Evolutionary conservation across 208 protist genomes (phyloP).

Genomic region (Crithidia brevicula): DNA sequence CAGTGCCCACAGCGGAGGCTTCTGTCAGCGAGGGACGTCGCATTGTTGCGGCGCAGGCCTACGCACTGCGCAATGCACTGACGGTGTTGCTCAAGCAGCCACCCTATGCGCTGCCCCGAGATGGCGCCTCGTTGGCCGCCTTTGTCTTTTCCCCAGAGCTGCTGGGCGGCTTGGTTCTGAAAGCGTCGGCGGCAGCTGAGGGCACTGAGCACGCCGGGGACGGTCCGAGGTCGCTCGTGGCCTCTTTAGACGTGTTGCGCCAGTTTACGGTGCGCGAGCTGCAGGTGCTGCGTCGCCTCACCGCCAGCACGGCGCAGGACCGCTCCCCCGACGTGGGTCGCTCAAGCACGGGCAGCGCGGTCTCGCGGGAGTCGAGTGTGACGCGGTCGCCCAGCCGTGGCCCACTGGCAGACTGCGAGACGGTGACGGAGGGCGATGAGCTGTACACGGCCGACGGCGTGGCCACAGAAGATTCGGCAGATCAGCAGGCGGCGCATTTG

Average conservation of each 20-base stretch:
- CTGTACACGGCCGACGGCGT: slow-evolving; percentile 24
- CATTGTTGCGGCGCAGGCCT: slow-evolving; percentile 19
- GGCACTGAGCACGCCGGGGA: too few species aligned
- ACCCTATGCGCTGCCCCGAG: slow-evolving; percentile 26
- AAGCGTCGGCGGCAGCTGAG: not conserved
- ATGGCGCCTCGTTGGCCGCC: slow-evolving; percentile 15
- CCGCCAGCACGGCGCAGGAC: slow-evolving; percentile 11
- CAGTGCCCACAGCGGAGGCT: slow-evolving; percentile 10
- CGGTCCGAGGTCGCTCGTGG: slow-evolving; percentile 17
- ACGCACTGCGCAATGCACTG: slow-evolving; percentile 25
- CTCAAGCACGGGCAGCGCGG: slow-evolving; percentile 18
- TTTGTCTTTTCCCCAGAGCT: slow-evolving; percentile 36
- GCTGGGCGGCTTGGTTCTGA: not conserved
- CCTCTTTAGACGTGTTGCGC: slow-evolving; percentile 61
- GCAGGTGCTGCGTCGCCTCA: slow-evolving; percentile 50
- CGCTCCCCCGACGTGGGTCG: slow-evolving; percentile 23
- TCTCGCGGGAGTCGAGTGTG: slow-evolving; percentile 49
- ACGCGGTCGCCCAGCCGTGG: slow-evolving; percentile 38
- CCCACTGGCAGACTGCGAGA: slow-evolving; percentile 35
- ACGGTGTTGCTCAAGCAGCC: slow-evolving; percentile 23
- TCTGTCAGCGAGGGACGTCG: slow-evolving; percentile 16
- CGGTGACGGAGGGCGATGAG: slow-evolving; percentile 39
- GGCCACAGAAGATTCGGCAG: slow-evolving; percentile 6
- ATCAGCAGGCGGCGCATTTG: slow-evolving; percentile 46
- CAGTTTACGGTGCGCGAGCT: slow-evolving; percentile 68